Percentiles rank a stretch among this genome's conserved stretches.
These are phyloP conservation scores for Aphanomyces astaci DNA, from an alignment of 352 stramenopile species.

Conservation along the genomic window DNA sequence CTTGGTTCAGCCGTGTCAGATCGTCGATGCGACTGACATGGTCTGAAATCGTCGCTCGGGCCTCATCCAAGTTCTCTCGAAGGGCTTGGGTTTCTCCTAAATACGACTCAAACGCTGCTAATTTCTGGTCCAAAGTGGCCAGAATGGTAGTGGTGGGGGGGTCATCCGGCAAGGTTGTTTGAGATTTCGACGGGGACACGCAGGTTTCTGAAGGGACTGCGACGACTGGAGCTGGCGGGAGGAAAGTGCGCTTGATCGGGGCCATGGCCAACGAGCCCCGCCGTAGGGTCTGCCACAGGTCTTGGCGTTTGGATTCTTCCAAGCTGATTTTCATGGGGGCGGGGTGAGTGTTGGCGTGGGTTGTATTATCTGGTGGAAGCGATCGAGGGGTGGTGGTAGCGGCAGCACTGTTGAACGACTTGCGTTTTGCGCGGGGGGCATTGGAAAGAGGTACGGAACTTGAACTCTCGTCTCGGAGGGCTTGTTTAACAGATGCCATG, in stretches of 20 bases:
- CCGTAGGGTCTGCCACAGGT: constrained; percentile 14
- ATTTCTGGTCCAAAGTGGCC: constrained; percentile 13
- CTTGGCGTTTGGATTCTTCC: constrained; percentile 13
- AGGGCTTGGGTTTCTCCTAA: constrained; percentile 15
- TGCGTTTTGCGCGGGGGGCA: not conserved
- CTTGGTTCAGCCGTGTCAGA: not conserved
- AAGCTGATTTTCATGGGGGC: constrained; percentile 10
- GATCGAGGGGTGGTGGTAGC: not conserved
- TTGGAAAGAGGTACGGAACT: not conserved
- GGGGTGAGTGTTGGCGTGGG: too few species aligned
- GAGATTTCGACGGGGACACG: not conserved
- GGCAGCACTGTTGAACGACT: not conserved
- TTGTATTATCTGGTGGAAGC: too few species aligned
- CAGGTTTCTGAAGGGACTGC: too few species aligned
- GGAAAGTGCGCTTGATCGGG: constrained; percentile 5
- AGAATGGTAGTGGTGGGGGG: not conserved
- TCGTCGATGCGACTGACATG: not conserved
- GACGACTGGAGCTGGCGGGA: not conserved
- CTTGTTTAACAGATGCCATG: not conserved
- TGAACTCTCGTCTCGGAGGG: not conserved
- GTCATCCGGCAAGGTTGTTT: not conserved
- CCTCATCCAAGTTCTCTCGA: constrained; percentile 2
- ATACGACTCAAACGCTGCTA: constrained; percentile 20
- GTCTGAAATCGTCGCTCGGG: not conserved
- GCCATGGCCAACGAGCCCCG: not conserved